Base-by-base conservation (phyloP, 257 asterid genomes). In the Paulownia fortunei region DNA sequence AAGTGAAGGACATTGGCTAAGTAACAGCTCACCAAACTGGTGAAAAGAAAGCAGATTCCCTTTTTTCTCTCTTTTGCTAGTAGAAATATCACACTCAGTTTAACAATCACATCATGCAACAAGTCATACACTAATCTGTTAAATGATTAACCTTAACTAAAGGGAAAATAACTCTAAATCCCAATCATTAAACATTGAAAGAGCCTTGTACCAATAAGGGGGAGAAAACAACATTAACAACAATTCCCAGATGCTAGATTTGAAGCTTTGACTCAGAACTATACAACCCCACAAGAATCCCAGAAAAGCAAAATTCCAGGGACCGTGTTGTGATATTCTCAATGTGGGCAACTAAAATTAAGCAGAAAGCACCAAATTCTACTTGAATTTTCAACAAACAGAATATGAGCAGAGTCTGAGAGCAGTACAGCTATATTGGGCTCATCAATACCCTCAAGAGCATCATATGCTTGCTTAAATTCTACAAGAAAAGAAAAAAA, bases 31-130 rank as follows among this genome's bases (percentile, higher is more conserved):
- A 87, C 79, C 84, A 84, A 78, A 76, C 77, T 80, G 79, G 61
- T 58, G 87, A 89, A 88, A 85, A 83, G 88, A 88, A 88, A 91
- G 92, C 89, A 92, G 96, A 92, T 90, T 90, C 96, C 88, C 88
- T 88, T 88, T 82, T 79, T 63, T 73, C 46, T 73, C 78, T 68
- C 74, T 41, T 47, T 66, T 58, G 56, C 21, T 62, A 30, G 24
- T 39, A 66, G 37, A 44, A 67, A 23, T 64, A 32, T 60, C 77
- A 32, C 39, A 32, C 64, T 26, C 49, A 19, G 13, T 19, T 46
- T 44, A 4, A 60, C 19, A 3, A 15, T 54, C 18, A 23, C 42
- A 15, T 13, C 44, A 8, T 12, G 15, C 10, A 42, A 8, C 10
- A 42, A 12, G 10, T 47, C 18, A 47, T 11, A 54, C 32, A 60